Evolutionary conservation across 2,329 filamentous ascomycete species (phyloP).

Genomic region (Ciborinia camelliae): DNA sequence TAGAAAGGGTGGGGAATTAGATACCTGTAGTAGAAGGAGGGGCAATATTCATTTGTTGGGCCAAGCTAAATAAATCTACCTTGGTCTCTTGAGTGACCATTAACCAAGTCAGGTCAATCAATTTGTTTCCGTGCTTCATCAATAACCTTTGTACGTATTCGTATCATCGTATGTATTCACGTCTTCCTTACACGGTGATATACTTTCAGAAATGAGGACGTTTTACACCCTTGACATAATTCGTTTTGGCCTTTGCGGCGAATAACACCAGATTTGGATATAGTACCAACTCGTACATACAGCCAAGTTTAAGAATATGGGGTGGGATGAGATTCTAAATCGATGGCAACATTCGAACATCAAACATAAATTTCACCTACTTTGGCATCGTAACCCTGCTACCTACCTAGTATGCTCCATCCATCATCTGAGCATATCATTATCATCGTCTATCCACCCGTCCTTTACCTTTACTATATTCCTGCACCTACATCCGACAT

Average conservation of each 20-base stretch:
- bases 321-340: background rate
- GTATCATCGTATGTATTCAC: background rate
- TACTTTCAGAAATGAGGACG: conserved; percentile 2
- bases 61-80: conserved; percentile 1
- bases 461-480: background rate
- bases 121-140: background rate
- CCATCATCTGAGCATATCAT: conserved; percentile 16
- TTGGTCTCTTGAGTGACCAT: conserved; percentile 3
- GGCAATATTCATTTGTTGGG: conserved; percentile 11
- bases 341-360: conserved; percentile 1
- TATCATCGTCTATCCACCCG: conserved; percentile 11
- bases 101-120: background rate
- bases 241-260: background rate
- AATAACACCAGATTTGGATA: conserved; percentile 8
- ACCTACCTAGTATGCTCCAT: background rate
- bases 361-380: conserved; percentile 8
- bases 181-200: background rate
- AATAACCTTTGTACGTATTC: no score
- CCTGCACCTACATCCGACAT: conserved; percentile 16
- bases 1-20: conserved; percentile 7
- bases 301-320: background rate
- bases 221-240: conserved; percentile 5
- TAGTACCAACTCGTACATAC: background rate
- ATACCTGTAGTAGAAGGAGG: conserved; percentile 6
- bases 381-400: conserved; percentile 7